These are phyloP conservation scores for Alternaria sp. DNA, from an alignment of 2,329 filamentous ascomycete species.

Conservation along the genomic window DNA sequence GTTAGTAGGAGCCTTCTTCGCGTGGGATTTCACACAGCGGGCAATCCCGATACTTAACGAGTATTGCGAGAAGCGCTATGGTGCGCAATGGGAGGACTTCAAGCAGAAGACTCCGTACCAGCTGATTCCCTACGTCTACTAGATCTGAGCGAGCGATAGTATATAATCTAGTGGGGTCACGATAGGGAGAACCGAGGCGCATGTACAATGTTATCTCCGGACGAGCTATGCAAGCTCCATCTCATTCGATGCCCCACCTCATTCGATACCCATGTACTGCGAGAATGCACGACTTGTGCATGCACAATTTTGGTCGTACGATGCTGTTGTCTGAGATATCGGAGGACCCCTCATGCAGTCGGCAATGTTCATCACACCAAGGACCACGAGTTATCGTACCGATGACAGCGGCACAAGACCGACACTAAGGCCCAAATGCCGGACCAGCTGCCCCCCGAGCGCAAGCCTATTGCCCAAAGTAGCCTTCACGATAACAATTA, in stretches of 20 bases:
- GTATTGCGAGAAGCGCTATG: constrained; percentile 55
- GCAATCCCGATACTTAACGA: constrained; percentile 57
- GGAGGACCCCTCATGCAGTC: constrained; percentile 4
- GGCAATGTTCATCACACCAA: constrained; percentile 6
- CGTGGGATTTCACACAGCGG: constrained; percentile 54
- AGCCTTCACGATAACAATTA: constrained; percentile 28
- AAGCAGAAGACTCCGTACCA: constrained; percentile 50
- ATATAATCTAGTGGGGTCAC: neutral
- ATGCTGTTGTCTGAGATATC: neutral
- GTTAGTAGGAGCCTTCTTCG: constrained; percentile 50
- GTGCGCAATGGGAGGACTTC: constrained; percentile 49
- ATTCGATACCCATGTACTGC: neutral
- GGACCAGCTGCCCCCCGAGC: constrained; percentile 14
- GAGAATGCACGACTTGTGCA: neutral
- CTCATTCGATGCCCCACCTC: neutral
- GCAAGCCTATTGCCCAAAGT: constrained; percentile 11
- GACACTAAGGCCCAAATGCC: constrained; percentile 14
- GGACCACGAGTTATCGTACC: neutral
- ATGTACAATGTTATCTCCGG: neutral
- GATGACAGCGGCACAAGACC: constrained; percentile 4
- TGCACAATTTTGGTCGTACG: neutral
- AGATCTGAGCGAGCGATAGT: neutral
- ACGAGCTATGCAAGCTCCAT: neutral
- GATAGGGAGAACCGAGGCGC: neutral
- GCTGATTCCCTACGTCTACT: constrained; percentile 45